Base-by-base conservation (phyloP, 2,329 filamentous ascomycete genomes). In the Botrytis elliptica region DNA sequence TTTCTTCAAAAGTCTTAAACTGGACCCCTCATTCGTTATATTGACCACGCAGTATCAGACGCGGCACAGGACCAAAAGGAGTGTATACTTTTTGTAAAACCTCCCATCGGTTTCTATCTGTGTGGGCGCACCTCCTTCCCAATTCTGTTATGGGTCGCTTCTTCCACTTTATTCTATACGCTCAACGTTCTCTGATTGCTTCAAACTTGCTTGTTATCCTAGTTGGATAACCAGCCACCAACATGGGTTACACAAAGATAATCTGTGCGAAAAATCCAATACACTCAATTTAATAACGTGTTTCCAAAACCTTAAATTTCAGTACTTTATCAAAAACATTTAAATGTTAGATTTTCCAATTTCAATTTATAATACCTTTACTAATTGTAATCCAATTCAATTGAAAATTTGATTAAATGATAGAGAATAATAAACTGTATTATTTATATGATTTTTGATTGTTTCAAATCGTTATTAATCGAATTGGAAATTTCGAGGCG, bases 161-260 rank as follows among this genome's bases (percentile, higher is more conserved):
- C 62, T 52, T 52, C 29, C 33, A 33, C 40, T 65, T 44, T 57
- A 46, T 40, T 16, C 57, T n/a, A 57, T 36, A 65, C 64, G 49
- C 18, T 16, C 38, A 67, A 67, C 44, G 33, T 38, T 64, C 4
- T 42, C 42, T 55, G n/a, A 38, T n/a, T 63, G 46, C 60, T 22
- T n/a, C 60, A 67, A 67, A 38, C 42, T 66, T 49, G n/a, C 1
- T 65, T 44, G 4, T 65, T 36, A 66, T 38, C 64, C 64, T n/a
- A 49, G 44, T 49, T 36, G 64, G 64, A 66, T 66, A 49, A 42
- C 25, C 70, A 67, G 70, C 70, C 70, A 72, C 70, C 70, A 25
- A 36, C 70, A 67, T 72, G 62, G 38, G 70, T 72, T 38, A 72
- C 70, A 72, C 70, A 67, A 66, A 66, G 62, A 72, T 36, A 52